Base-by-base conservation (phyloP, 495 filamentous ascomycete genomes). In the Talaromyces thailandensis region DNA sequence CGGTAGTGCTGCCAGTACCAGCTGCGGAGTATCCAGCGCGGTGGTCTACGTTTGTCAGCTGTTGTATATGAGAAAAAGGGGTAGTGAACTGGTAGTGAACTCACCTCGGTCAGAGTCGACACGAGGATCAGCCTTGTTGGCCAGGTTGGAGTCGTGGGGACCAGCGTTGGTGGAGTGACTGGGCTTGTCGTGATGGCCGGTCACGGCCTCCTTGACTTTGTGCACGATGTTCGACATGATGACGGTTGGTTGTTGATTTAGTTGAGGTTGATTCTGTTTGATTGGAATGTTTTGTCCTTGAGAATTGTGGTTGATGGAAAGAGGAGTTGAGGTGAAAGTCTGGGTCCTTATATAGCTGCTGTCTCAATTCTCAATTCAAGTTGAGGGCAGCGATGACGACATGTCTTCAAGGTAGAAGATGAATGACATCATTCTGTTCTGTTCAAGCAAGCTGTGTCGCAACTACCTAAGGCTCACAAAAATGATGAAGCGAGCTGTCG, bases 141-240 rank as follows among this genome's bases (percentile, higher is more conserved):
- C 70, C 3, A 74, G 18, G 21, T 72, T 73, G 16, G 70, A 71
- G 9, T 66, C 57, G 52, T 80, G 75, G 2, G 77, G 71, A 35
- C 70, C 65, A n/a, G 67, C 31, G 11, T 65, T 65, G 25, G 63
- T 51, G n/a, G 64, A 62, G 51, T 35, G 35, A 53, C 64, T 45
- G 50, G 63, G 58, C 62, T 78, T 68, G 71, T 82, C 74, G 50
- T 66, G 58, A 43, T 78, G 67, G 71, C 80, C 71, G 60, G 81
- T 75, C 62, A 92, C 64, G 68, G 81, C 85, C 37, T 90, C 84
- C 76, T 90, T 91, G 73, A 89, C 79, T 68, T 91, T 92, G 79
- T 91, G 81, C 66, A 89, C 70, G 64, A 91, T 72, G 63, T 76
- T 71, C 25, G 86, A 88, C 87, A 90, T 90, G 67, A 66, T 57